These are phyloP conservation scores for Begonia loranthoides DNA, from an alignment of 306 rosid genomes.

Conservation along the genomic window DNA sequence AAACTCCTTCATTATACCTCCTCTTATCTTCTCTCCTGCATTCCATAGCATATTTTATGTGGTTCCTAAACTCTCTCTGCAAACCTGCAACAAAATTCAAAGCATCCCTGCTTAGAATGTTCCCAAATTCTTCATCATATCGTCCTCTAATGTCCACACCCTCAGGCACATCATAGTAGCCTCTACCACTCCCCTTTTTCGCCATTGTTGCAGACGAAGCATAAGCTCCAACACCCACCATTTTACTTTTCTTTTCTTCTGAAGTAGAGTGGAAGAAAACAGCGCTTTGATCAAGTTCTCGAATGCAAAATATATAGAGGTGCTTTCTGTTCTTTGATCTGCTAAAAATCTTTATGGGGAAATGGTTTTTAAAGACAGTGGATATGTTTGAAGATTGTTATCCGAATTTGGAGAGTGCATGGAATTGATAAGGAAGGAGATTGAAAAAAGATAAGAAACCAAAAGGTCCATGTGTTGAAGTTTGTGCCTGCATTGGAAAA, in stretches of 20 bases:
- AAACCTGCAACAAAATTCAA: constrained; percentile 50
- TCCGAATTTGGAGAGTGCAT: background rate
- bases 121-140: constrained; percentile 49
- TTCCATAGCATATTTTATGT: constrained; percentile 53
- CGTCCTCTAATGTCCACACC: constrained; percentile 69
- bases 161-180: constrained; percentile 50
- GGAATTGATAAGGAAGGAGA: background rate
- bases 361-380: background rate
- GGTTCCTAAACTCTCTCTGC: constrained; percentile 66
- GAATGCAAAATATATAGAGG: too few species aligned
- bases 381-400: constrained; percentile 1
- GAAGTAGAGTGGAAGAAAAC: too few species aligned
- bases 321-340: too few species aligned
- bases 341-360: too few species aligned
- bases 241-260: background rate
- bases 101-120: constrained; percentile 63
- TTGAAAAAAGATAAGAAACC: too few species aligned
- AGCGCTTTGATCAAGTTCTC: background rate
- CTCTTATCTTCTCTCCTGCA: constrained; percentile 61
- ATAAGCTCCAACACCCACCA: constrained; percentile 25
- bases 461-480: background rate
- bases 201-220: constrained; percentile 6
- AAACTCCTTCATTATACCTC: constrained; percentile 54
- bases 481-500: constrained; percentile 10
- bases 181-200: constrained; percentile 5